These are phyloP conservation scores for Lindgomyces ingoldianus DNA, from an alignment of 495 filamentous ascomycete genomes.

Conservation along the genomic window DNA sequence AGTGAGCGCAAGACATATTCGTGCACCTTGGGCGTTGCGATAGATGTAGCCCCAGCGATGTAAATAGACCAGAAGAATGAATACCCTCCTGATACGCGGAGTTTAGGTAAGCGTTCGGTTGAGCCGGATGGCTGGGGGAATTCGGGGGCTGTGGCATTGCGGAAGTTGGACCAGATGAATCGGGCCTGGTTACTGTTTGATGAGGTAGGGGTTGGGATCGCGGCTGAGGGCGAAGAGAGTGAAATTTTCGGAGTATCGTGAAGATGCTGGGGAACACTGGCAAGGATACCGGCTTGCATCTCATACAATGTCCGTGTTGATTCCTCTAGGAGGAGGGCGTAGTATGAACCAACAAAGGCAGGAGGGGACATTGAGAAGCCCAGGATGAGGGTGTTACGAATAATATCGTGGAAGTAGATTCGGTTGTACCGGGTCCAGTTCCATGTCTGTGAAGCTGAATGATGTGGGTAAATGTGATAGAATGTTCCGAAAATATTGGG, in stretches of 20 bases:
- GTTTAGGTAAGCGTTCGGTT: constrained; percentile 16
- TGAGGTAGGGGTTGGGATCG: neutral
- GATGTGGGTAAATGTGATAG: constrained; percentile 26
- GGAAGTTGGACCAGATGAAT: constrained; percentile 29
- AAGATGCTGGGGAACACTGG: constrained; percentile 27
- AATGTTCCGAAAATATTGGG: constrained; percentile 11
- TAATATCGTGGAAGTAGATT: constrained; percentile 31
- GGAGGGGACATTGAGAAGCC: constrained; percentile 15
- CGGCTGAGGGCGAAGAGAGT: neutral
- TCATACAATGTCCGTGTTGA: constrained; percentile 7
- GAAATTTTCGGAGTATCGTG: constrained; percentile 19
- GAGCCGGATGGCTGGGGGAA: neutral
- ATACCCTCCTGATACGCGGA: constrained; percentile 26
- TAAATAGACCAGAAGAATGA: constrained; percentile 25
- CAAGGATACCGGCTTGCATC: constrained; percentile 30
- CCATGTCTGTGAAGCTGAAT: constrained; percentile 21
- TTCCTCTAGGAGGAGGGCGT: constrained; percentile 3
- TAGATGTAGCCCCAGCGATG: constrained; percentile 17
- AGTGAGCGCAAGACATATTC: constrained; percentile 12
- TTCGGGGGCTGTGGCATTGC: neutral
- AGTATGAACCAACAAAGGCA: neutral
- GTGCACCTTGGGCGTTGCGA: constrained; percentile 14
- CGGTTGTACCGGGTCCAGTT: constrained; percentile 31
- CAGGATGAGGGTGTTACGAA: constrained; percentile 18
- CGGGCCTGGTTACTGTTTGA: neutral